These are phyloP conservation scores for Cordyceps farinosa DNA, from an alignment of 2,329 filamentous ascomycete species.

Conservation along the genomic window DNA sequence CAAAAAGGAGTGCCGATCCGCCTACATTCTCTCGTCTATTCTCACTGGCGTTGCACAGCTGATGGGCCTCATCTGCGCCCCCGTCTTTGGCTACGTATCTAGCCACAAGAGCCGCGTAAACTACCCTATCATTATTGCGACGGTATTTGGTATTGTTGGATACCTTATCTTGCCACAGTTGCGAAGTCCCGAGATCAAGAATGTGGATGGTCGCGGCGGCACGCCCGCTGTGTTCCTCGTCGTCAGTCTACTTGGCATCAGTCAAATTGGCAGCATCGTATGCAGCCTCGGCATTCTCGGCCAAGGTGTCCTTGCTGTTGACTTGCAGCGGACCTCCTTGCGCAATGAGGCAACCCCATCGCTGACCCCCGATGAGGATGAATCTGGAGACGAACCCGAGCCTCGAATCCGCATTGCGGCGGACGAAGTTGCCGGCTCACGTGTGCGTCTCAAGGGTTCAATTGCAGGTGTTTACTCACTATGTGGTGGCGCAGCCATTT, in stretches of 20 bases:
- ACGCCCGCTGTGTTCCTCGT: conserved; percentile 68
- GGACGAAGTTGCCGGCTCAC: conserved; percentile 37
- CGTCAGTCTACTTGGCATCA: conserved; percentile 78
- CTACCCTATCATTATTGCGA: conserved; percentile 68
- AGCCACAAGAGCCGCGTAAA: conserved; percentile 65
- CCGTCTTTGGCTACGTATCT: conserved; percentile 82
- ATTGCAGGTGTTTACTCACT: conserved; percentile 94
- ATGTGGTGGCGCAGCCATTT: conserved; percentile 82
- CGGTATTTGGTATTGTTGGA: conserved; percentile 70
- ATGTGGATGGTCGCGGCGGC: conserved; percentile 63
- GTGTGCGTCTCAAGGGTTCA: conserved; percentile 75
- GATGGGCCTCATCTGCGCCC: conserved; percentile 78
- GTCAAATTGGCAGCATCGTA: conserved; percentile 94
- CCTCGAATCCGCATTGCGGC: conserved; percentile 36
- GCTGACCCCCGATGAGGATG: conserved; percentile 36
- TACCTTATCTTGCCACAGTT: conserved; percentile 76
- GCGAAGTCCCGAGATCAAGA: conserved; percentile 67
- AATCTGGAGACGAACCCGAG: conserved; percentile 37
- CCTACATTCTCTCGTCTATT: conserved; percentile 83
- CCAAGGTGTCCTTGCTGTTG: conserved; percentile 65
- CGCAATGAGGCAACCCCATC: conserved; percentile 23
- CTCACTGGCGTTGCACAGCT: conserved; percentile 87
- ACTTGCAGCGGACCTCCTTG: conserved; percentile 32
- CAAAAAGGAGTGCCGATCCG: conserved; percentile 78
- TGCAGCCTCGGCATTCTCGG: conserved; percentile 89